Evolutionary conservation across 495 filamentous ascomycete genomes (phyloP).

Genomic region (Talaromyces adpressus): DNA sequence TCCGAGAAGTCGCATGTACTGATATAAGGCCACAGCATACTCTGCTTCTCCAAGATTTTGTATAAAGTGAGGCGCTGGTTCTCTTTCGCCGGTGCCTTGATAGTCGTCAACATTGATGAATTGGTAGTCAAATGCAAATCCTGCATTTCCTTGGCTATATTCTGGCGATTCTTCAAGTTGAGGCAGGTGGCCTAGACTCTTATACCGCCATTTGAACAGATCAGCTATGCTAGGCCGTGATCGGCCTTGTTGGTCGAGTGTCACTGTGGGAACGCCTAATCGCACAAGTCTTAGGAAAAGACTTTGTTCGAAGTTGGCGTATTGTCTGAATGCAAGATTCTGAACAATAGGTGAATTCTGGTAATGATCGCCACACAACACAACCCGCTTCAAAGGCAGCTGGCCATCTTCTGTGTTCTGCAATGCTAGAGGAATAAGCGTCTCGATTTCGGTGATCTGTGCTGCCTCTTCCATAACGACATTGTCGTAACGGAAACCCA

Average conservation of each 20-base stretch:
- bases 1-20: constrained; percentile 95
- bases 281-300: constrained; percentile 88
- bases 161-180: constrained; percentile 58
- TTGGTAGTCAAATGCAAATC: constrained; percentile 90
- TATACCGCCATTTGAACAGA: constrained; percentile 92
- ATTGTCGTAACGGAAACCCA: constrained; percentile 97
- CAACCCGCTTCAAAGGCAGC: constrained; percentile 73
- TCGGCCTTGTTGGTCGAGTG: constrained; percentile 88
- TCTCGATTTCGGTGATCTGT: constrained; percentile 96
- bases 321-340: constrained; percentile 91
- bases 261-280: constrained; percentile 81
- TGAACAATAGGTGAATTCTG: constrained; percentile 97
- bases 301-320: constrained; percentile 91
- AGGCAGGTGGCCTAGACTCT: constrained; percentile 71
- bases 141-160: constrained; percentile 80
- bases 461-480: constrained; percentile 98
- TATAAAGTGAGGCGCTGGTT: constrained; percentile 93
- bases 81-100: constrained; percentile 80
- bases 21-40: constrained; percentile 90
- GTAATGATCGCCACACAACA: constrained; percentile 90
- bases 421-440: constrained; percentile 86
- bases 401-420: constrained; percentile 70
- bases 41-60: constrained; percentile 97
- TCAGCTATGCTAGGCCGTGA: constrained; percentile 78
- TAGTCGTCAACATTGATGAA: constrained; percentile 96